phyloP scores from a whole-genome alignment of 2,329 filamentous ascomycete species.

The Polychaeton citri region DNA sequence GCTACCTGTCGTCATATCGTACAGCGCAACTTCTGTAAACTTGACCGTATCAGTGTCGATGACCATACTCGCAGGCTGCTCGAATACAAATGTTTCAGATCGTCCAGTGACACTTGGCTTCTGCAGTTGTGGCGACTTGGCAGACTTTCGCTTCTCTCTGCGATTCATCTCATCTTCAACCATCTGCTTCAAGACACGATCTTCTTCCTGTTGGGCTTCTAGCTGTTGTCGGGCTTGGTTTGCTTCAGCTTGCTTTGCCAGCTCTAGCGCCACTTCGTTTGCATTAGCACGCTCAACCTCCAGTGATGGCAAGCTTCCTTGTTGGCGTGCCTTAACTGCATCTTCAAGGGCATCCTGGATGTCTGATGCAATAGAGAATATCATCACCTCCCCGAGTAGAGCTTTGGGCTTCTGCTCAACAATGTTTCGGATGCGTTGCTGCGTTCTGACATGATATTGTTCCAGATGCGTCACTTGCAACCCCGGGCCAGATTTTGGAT shows the following conservation, averaged over 20 bases:
- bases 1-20: neutral
- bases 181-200: conserved; percentile 55
- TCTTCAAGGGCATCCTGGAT: conserved; percentile 67
- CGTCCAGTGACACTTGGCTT: conserved; percentile 1
- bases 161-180: conserved; percentile 59
- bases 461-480: conserved; percentile 53
- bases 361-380: conserved; percentile 46
- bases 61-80: conserved; percentile 12
- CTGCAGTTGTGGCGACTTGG: conserved; percentile 27
- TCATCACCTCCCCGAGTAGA: conserved; percentile 50
- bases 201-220: conserved; percentile 42
- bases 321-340: conserved; percentile 63
- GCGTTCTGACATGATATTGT: conserved; percentile 55
- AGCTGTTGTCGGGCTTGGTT: conserved; percentile 25
- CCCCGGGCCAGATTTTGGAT: conserved; percentile 70
- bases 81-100: conserved; percentile 14
- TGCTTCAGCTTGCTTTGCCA: conserved; percentile 35
- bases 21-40: conserved; percentile 5
- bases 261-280: conserved; percentile 54
- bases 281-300: conserved; percentile 80
- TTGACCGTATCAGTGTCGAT: conserved; percentile 9
- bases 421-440: conserved; percentile 57
- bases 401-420: conserved; percentile 56
- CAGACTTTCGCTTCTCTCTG: conserved; percentile 45
- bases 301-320: conserved; percentile 65